Base-by-base conservation (phyloP, 192 early-diverging fungal genomes). In the Podila verticillata region DNA sequence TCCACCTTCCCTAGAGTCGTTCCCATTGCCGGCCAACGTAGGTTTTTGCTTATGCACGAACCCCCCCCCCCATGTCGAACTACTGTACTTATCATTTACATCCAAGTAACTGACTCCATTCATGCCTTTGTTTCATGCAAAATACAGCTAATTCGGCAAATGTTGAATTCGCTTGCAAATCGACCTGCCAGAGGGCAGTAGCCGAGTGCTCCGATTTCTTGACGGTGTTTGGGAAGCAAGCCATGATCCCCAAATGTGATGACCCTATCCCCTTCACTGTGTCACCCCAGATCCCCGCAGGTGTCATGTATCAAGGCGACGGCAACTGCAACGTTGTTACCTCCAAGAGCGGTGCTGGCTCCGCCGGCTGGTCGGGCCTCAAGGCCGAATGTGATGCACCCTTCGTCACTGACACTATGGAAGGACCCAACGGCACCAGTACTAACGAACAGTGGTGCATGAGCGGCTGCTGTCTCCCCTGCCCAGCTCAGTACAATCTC, bases 401-500 rank as follows among this genome's bases (percentile, higher is more conserved):
- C 10, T 87, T 87, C 34, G 34, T 85, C 7, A 67, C 5, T 0
- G 86, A 87, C 58, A 84, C 84, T 0, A 24, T 72, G 3, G 64
- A 69, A 24, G 63, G 72, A 49, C 31, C 67, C 20, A 74, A 74
- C 12, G 68, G 48, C 29, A 66, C 61, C 2, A 66, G 75, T 1
- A 36, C 75, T 20, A 83, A 68, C 57, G 13, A 47, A 6, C 54
- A 57, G 15, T 81, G 67, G 47, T 89, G 87, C 48, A 63, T 65
- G 49, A 65, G 68, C 39, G 86, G 86, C 57, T 89, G 87, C 39
- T 89, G 87, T 72, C 48, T 89, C 34, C 87, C 87, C 32, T 89
- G 87, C 57, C 87, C 87, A 2, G 81, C 78, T 7, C 83, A 84
- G 68, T 79, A 89, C 60, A 65, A 62, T 44, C 74, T 89, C 5